Percentiles rank a stretch among this genome's conserved stretches.
phyloP scores from a whole-genome alignment of 2,329 filamentous ascomycete genomes.

The Drechslerella stenobrocha region DNA sequence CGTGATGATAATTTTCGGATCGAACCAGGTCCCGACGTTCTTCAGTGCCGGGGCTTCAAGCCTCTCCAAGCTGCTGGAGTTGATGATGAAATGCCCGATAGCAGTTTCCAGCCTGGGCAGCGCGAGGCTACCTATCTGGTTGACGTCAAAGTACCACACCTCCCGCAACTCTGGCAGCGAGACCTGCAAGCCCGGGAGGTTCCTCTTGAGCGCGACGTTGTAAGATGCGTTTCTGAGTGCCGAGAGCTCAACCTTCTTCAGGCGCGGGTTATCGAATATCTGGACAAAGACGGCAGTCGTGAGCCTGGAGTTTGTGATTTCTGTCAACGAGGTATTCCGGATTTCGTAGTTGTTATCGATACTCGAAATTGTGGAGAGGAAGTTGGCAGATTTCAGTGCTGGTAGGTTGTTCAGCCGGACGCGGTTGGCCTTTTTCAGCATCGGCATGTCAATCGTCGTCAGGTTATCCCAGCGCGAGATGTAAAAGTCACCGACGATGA shows the following conservation, averaged over 20 bases:
- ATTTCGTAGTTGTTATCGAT: constrained; percentile 42
- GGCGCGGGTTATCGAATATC: constrained; percentile 23
- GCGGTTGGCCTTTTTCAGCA: constrained; percentile 18
- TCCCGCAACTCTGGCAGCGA: constrained; percentile 24
- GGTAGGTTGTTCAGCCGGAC: constrained; percentile 29
- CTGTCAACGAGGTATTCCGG: constrained; percentile 27
- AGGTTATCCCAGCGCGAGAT: constrained; percentile 29
- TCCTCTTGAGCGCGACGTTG: constrained; percentile 25
- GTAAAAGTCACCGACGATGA: constrained; percentile 12
- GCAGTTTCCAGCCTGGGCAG: constrained; percentile 20
- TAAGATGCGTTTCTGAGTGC: constrained; percentile 31
- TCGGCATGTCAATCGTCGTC: constrained; percentile 29
- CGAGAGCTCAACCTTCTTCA: constrained; percentile 24
- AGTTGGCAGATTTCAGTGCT: constrained; percentile 19
- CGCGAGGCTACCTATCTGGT: constrained; percentile 12
- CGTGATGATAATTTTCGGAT: constrained; percentile 9
- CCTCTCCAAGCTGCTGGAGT: constrained; percentile 17
- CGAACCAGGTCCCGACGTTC: constrained; percentile 17
- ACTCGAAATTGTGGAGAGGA: constrained; percentile 17
- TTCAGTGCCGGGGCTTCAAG: constrained; percentile 23
- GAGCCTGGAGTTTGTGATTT: constrained; percentile 34
- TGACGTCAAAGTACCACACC: constrained; percentile 21
- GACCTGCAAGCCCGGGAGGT: constrained; percentile 26
- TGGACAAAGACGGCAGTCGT: constrained; percentile 26
- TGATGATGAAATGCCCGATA: constrained; percentile 27